phyloP scores from a whole-genome alignment of 192 early-diverging fungal genomes.

The Phlyctochytrium planicorne region DNA sequence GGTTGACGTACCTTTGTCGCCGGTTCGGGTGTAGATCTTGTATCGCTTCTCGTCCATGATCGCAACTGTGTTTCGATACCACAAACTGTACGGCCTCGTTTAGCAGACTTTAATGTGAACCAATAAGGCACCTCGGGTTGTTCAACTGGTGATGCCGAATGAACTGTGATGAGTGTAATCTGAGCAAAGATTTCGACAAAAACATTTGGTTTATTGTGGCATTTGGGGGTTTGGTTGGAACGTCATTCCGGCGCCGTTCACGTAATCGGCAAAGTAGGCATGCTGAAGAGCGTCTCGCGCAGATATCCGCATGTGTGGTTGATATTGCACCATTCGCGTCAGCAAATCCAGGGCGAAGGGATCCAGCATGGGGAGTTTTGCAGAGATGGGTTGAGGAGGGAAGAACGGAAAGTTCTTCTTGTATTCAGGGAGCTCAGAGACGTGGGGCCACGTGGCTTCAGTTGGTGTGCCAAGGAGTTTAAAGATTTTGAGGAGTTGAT shows the following conservation, averaged over 20 bases:
- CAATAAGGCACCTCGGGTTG: too few relatives aligned
- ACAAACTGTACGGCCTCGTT: too few relatives aligned
- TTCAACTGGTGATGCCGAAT: too few relatives aligned
- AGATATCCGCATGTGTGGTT: slow-evolving; percentile 74
- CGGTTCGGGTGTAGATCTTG: slow-evolving; percentile 90
- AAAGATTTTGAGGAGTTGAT: slow-evolving; percentile 91
- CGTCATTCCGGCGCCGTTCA: slow-evolving; percentile 17
- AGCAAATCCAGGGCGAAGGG: slow-evolving; percentile 78
- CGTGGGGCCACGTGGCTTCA: slow-evolving; percentile 79
- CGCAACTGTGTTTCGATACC: too few relatives aligned
- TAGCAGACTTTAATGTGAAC: too few relatives aligned
- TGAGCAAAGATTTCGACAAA: too few relatives aligned
- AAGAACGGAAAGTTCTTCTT: slow-evolving; percentile 73
- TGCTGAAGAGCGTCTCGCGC: slow-evolving; percentile 73
- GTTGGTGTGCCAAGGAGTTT: slow-evolving; percentile 71
- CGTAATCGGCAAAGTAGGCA: slow-evolving; percentile 69
- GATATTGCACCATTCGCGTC: slow-evolving; percentile 71
- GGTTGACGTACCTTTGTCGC: slow-evolving; percentile 72
- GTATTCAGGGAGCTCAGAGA: slow-evolving; percentile 87
- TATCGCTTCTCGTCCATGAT: slow-evolving; percentile 37
- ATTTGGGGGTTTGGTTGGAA: too few relatives aligned
- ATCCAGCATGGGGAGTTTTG: slow-evolving; percentile 80
- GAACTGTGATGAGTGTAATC: too few relatives aligned
- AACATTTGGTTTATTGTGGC: too few relatives aligned
- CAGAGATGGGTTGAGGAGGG: slow-evolving; percentile 65